Evolutionary conservation across 192 early-diverging fungal species (phyloP), one percentile per base, ranked within the genome.

Genomic region (Coemansia brasiliensis): DNA sequence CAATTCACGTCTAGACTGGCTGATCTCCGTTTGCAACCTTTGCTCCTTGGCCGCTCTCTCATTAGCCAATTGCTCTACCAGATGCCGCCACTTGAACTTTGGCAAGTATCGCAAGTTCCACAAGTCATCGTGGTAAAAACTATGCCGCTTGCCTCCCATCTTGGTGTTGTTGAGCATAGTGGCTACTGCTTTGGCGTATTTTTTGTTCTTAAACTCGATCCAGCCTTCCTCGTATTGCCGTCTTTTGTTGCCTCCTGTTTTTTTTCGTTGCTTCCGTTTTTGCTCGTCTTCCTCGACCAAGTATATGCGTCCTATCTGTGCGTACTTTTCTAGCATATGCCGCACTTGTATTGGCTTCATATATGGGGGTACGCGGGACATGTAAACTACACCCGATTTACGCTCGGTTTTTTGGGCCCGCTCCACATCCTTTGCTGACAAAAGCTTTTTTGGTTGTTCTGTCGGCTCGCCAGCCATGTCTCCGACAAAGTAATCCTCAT

Each of bases 71-170:
- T 94, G 92, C 58, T 96, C 96, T 12, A 92, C 92, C 49, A 98
- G 70, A 64, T 98, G 88, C 39, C 88, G 76, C 96, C 96, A 98
- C 65, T 98, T 98, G 81, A 98, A 98, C 49, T 88, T 86, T 27
- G 93, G 90, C 27, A 98, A 72, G 60, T 98, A 98, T 72, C 93
- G 94, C 48, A 98, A 88, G 67, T 90, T 97, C 96, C 96, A 98
- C 64, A 97, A 74, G 52, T 97, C 94, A 63, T 96, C 94, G 72
- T 94, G 90, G 69, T 93, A 94, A 52, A 82, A 83, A 43, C 82
- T 85, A 27, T 88, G 83, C 71, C 93, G 94, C 59, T 93, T 95
- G 24, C 91, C 90, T 6, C 87, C 93, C 74, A 98, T 92, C 39
- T 77, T 82, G 26, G 84, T 84, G 56, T 87, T 85, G 72, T 98